A percentile compares a stretch with the other conserved stretches of the same genome.
These are phyloP conservation scores for Ceratobasidium sp. DNA, from an alignment of 1,284 basidiomycete species.

Conservation along the genomic window DNA sequence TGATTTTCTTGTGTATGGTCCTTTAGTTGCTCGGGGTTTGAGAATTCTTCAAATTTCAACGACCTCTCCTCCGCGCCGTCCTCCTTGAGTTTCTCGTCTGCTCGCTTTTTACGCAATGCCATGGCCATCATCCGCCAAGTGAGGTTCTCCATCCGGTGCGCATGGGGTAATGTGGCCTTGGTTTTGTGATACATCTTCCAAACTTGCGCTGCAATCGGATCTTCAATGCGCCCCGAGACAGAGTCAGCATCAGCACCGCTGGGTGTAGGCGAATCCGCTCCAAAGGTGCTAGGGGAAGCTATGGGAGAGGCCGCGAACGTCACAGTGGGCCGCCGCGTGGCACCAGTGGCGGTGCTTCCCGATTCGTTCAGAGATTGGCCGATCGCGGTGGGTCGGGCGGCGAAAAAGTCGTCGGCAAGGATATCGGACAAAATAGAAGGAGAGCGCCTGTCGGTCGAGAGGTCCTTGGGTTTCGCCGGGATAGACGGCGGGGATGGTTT, in stretches of 20 bases:
- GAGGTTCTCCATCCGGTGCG: constrained; percentile 94
- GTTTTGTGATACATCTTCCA: constrained; percentile 97
- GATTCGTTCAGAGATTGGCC: constrained; percentile 26
- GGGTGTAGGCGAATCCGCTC: constrained; percentile 11
- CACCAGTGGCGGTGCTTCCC: constrained; percentile 50
- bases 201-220: constrained; percentile 92
- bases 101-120: constrained; percentile 85
- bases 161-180: constrained; percentile 86
- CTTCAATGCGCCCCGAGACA: constrained; percentile 54
- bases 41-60: constrained; percentile 44
- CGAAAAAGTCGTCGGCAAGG: constrained; percentile 72
- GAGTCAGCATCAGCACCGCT: constrained; percentile 15
- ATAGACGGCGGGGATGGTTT: constrained; percentile 38
- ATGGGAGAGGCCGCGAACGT: constrained; percentile 35
- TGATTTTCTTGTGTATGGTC: too few relatives aligned
- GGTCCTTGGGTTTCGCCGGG: constrained; percentile 15
- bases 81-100: constrained; percentile 57
- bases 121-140: constrained; percentile 99
- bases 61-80: constrained; percentile 36
- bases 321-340: constrained; percentile 47
- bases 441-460: constrained; percentile 51
- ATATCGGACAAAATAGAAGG: constrained; percentile 68
- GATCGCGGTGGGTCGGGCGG: constrained; percentile 45
- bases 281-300: constrained; percentile 8
- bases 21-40: background rate